Conservation (phyloP, 2,329 filamentous ascomycete genomes). For the Macrophomina pseudophaseolina region DNA sequence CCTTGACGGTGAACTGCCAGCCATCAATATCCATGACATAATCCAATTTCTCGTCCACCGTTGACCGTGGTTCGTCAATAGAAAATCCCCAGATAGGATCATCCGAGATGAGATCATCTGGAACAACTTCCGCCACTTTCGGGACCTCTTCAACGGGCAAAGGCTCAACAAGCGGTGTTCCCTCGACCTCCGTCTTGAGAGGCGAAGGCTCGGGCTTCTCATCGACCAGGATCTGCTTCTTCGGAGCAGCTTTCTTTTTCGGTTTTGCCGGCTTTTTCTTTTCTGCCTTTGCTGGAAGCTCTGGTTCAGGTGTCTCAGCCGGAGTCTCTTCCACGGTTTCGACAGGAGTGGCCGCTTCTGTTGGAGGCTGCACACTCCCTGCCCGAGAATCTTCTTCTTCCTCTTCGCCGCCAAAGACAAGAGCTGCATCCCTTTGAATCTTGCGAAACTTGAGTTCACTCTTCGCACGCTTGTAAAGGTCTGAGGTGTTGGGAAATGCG, state of each 20-base stretch:
- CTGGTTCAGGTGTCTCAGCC: slow-evolving; percentile 43
- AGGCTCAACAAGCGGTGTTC: slow-evolving; percentile 6
- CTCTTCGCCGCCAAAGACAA: slow-evolving; percentile 71
- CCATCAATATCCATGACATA: slow-evolving; percentile 73
- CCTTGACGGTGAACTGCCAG: slow-evolving; percentile 71
- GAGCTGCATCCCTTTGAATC: slow-evolving; percentile 82
- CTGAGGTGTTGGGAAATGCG: slow-evolving; percentile 61
- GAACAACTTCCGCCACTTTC: slow-evolving; percentile 40
- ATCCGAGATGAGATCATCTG: slow-evolving; percentile 32
- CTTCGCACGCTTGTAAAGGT: slow-evolving; percentile 76
- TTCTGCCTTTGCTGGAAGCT: slow-evolving; percentile 37
- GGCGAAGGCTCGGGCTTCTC: slow-evolving; percentile 53
- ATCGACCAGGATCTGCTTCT: slow-evolving; percentile 77
- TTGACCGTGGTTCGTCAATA: slow-evolving; percentile 62
- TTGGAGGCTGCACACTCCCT: slow-evolving; percentile 45
- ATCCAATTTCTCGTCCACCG: slow-evolving; percentile 68
- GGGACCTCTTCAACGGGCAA: slow-evolving; percentile 35
- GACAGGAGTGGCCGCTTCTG: slow-evolving; percentile 54
- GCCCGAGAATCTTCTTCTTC: slow-evolving; percentile 54
- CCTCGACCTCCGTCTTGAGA: slow-evolving; percentile 50
- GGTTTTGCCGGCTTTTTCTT: slow-evolving; percentile 58
- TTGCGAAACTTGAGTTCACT: slow-evolving; percentile 70
- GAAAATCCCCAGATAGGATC: slow-evolving; percentile 60
- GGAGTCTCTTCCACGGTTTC: slow-evolving; percentile 44
- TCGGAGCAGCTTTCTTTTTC: slow-evolving; percentile 70